These are phyloP conservation scores for Lipomyces yamanashiensis DNA, from an alignment of 805 yeast genomes.

Conservation along the genomic window DNA sequence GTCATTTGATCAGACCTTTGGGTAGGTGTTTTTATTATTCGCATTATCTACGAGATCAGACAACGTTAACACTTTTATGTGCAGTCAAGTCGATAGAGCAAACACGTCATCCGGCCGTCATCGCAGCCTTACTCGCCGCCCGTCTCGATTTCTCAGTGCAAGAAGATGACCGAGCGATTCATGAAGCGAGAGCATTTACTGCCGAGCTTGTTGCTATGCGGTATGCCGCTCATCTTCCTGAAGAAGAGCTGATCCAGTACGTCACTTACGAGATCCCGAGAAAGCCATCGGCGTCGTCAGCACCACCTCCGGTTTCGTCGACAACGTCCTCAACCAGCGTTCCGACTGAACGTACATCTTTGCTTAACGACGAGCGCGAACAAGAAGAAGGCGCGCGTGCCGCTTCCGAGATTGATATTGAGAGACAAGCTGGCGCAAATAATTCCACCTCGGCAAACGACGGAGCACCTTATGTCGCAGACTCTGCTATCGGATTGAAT, in stretches of 20 bases:
- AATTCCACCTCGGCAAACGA: not conserved
- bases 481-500: slow-evolving; percentile 37
- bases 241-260: slow-evolving; percentile 29
- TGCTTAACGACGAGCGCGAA: slow-evolving; percentile 2
- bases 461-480: slow-evolving; percentile 34
- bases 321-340: slow-evolving; percentile 14
- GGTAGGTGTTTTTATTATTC: slow-evolving; percentile 27
- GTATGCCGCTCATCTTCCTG: slow-evolving; percentile 39
- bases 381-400: slow-evolving; percentile 1
- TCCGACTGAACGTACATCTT: slow-evolving; percentile 9
- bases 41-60: not conserved
- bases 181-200: slow-evolving; percentile 42
- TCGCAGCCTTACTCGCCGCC: slow-evolving; percentile 43
- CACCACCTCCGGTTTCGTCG: slow-evolving; percentile 6
- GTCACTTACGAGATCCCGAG: slow-evolving; percentile 34
- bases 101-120: slow-evolving; percentile 41
- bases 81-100: slow-evolving; percentile 34
- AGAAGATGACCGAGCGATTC: slow-evolving; percentile 40
- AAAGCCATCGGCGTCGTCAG: slow-evolving; percentile 5
- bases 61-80: not conserved
- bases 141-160: slow-evolving; percentile 40
- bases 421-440: slow-evolving; percentile 21
- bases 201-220: slow-evolving; percentile 43
- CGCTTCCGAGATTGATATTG: slow-evolving; percentile 26
- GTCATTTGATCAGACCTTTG: slow-evolving; percentile 39